Base-by-base conservation (phyloP, 1,284 basidiomycete genomes). In the Rhodotorula sp. region DNA sequence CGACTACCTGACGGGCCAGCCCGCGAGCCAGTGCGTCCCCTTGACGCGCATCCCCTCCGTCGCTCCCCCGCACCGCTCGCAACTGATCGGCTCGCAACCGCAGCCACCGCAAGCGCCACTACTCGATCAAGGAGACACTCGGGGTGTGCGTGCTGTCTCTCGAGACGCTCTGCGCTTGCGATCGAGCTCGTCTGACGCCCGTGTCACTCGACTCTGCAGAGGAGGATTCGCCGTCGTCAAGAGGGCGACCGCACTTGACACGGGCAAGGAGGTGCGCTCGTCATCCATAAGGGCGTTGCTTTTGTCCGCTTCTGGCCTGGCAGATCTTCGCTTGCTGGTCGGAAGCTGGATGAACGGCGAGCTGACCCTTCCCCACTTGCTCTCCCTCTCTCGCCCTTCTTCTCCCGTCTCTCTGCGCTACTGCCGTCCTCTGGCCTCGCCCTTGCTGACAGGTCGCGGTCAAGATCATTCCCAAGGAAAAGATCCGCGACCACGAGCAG, bases 391-490 rank as follows among this genome's bases (percentile, higher is more conserved):
- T 58, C 13, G 21, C 59, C 21, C 34, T 27, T n/a, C 19, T 16
- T 7, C 19, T 4, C 19, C 17, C 10, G 42, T 9, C 19, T 3
- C 10, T 25, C 7, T 44, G 16, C n/a, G 23, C 12, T 9, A n/a
- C 58, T 7, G 17, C 7, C 16, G 8, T n/a, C 48, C n/a, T 3
- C 14, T 21, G 48, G 19, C 17, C 48, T 49, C 49, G 21, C 27
- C 52, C 34, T 34, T 34, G 34, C 14, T 12, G 9, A 34, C 54
- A 70, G 71, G 70, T 76, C 25, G 75, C 75, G n/a, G 68, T 74
- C 73, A 76, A 76, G 67, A 71, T 76, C 54, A 71, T 76, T 45
- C 58, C 57, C 19, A 76, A 76, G 56, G 25, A 23, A 3, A 60
- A 55, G 25, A 62, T 74, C 60, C 41, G 59, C 14, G 71, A 70